Percentiles rank a stretch among this genome's conserved stretches.
Evolutionary conservation across 345 rosid genomes (phyloP).

Genomic region (Luvunga scandens): DNA sequence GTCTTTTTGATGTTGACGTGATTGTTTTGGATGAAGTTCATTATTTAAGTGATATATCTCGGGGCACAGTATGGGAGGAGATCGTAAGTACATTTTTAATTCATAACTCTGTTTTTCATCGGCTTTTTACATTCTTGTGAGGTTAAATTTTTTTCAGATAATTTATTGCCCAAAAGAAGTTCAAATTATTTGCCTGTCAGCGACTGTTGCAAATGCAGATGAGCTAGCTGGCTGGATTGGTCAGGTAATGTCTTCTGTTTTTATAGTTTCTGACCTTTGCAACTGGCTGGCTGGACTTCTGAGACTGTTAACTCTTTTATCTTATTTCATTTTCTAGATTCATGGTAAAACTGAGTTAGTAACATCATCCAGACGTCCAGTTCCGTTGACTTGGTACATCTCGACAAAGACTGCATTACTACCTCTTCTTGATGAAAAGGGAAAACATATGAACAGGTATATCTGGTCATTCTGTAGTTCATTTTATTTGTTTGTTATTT

Average conservation of each 20-base stretch:
- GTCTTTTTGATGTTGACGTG: constrained; percentile 84
- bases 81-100: constrained; percentile 51
- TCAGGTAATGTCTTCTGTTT: constrained; percentile 50
- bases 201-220: constrained; percentile 93
- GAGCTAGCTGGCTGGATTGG: constrained; percentile 96
- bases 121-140: not conserved
- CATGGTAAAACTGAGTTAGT: constrained; percentile 89
- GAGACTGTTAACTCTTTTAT: constrained; percentile 20
- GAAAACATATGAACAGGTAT: constrained; percentile 80
- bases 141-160: constrained; percentile 44
- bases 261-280: not conserved
- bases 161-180: constrained; percentile 93
- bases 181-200: constrained; percentile 87
- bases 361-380: constrained; percentile 86
- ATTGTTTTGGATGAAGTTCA: constrained; percentile 98
- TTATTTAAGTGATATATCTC: constrained; percentile 89
- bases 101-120: not conserved
- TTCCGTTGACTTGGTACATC: constrained; percentile 95
- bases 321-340: constrained; percentile 49
- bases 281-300: not conserved
- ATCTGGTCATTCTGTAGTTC: not conserved
- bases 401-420: constrained; percentile 65
- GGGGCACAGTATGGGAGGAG: constrained; percentile 98
- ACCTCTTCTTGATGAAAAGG: constrained; percentile 85
- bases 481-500: not conserved